Evolutionary conservation across 2,329 filamentous ascomycete species (phyloP), one percentile per base, ranked within the genome.

Genomic region (Microdochium paspali): DNA sequence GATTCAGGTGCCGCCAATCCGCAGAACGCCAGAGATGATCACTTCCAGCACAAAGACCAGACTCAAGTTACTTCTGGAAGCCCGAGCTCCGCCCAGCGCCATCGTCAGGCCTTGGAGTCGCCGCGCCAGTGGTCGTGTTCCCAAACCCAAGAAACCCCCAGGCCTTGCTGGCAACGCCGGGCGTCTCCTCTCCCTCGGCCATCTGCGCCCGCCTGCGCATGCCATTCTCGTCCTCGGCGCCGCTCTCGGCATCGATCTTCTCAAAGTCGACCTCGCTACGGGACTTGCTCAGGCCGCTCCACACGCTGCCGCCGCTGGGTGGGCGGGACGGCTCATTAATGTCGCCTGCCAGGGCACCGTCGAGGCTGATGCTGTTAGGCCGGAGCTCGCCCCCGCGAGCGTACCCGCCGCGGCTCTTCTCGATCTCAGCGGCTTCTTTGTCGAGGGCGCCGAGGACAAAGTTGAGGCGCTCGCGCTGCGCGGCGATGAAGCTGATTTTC

Each of bases 201-300:
- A 53, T 48, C 50, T 54, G 49, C 51, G 56, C 52, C 51, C 69
- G 55, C 49, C 60, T 50, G 44, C 56, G 52, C 24, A 67, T 58
- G 18, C 56, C 58, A 10, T 56, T 70, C 26, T 69, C 72, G 43
- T 79, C 77, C 58, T 79, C 82, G 24, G 69, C 70, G 10, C 75
- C 76, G 58, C 82, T 84, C 60, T 90, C 85, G 28, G 83, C 81
- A 52, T 93, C 86, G 55, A 94, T 87, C 62, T 88, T 87, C 60
- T 95, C 90, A 60, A 96, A 96, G 56, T 95, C 91, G 20, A 79
- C 80, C 61, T 95, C 90, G 63, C 87, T 94, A 53, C 82, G 82
- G 60, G 87, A 91, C 69, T 91, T 91, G 57, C 80, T 84, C 57
- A 95, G 67, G 3, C 72, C 80, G 51, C 74, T 77, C 56, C 66